Percentiles rank a stretch among this genome's conserved stretches.
phyloP scores from a whole-genome alignment of 192 early-diverging fungal genomes.

The Linnemannia zychae region DNA sequence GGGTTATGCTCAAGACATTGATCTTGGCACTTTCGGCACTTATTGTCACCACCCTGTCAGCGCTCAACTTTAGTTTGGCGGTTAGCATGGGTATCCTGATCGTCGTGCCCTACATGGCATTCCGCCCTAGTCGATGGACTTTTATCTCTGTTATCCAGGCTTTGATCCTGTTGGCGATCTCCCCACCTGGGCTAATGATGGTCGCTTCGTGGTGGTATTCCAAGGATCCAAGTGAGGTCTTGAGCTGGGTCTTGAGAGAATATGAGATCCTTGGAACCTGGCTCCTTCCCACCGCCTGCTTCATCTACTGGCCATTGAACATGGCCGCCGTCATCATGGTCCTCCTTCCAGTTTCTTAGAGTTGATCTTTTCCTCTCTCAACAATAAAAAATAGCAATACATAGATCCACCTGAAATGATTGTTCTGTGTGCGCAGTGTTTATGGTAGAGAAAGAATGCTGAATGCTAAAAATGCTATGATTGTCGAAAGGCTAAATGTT shows the following conservation, averaged over 20 bases:
- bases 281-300: constrained; percentile 73
- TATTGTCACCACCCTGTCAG: constrained; percentile 72
- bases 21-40: constrained; percentile 69
- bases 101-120: constrained; percentile 71
- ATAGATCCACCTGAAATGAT: background rate
- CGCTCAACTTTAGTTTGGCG: constrained; percentile 82
- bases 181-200: constrained; percentile 65
- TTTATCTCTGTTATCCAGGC: constrained; percentile 57
- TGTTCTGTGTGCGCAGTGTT: background rate
- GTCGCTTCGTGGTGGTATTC: constrained; percentile 56
- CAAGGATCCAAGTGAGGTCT: constrained; percentile 56
- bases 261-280: constrained; percentile 75
- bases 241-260: constrained; percentile 69
- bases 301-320: constrained; percentile 80
- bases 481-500: background rate
- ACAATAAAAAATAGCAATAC: background rate
- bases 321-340: constrained; percentile 59
- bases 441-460: background rate
- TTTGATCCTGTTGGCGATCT: constrained; percentile 63
- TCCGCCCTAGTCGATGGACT: constrained; percentile 55
- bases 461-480: constrained; percentile 7
- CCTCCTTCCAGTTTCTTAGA: constrained; percentile 35
- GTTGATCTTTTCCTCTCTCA: background rate
- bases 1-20: constrained; percentile 68
- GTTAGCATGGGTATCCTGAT: constrained; percentile 68